Conservation (phyloP, 805 yeast genomes). For the Wickerhamiella kurtzmanii region DNA sequence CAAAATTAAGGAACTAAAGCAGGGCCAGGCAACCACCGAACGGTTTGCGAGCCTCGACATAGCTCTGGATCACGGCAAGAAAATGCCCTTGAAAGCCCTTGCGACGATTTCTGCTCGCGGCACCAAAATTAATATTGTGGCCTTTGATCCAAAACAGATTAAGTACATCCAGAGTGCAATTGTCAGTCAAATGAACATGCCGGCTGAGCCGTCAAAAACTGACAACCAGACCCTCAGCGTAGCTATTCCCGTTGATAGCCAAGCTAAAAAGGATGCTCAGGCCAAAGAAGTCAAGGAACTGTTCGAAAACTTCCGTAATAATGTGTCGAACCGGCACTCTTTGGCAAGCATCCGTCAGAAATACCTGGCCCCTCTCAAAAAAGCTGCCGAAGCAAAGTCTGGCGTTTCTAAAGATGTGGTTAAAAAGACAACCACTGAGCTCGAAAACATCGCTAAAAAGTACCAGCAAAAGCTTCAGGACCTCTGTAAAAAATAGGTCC, state of each 20-base stretch:
- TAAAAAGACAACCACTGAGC: constrained; percentile 39
- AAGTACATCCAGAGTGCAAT: constrained; percentile 61
- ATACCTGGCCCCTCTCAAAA: constrained; percentile 42
- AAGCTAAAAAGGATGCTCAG: constrained; percentile 44
- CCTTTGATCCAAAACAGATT: constrained; percentile 68
- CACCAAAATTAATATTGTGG: constrained; percentile 42
- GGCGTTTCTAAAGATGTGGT: constrained; percentile 31
- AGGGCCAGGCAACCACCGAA: constrained; percentile 56
- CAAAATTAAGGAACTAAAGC: constrained; percentile 46
- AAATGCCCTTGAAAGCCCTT: constrained; percentile 33
- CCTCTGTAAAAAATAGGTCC: constrained; percentile 37
- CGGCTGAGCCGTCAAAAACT: constrained; percentile 62
- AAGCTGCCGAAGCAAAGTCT: constrained; percentile 28
- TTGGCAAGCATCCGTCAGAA: constrained; percentile 46
- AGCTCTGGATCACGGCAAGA: constrained; percentile 33
- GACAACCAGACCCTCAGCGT: constrained; percentile 63
- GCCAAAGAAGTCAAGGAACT: constrained; percentile 51
- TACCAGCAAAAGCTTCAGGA: constrained; percentile 46
- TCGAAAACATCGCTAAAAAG: constrained; percentile 58
- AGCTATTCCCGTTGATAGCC: constrained; percentile 60
- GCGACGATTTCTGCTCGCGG: constrained; percentile 27
- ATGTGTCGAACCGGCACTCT: constrained; percentile 33
- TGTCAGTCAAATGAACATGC: constrained; percentile 54
- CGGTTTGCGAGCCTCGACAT: constrained; percentile 51
- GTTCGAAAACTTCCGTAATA: constrained; percentile 48